A percentile compares a stretch with the other conserved stretches of the same genome.
These are phyloP conservation scores for Penicillium silybi DNA, from an alignment of 495 filamentous ascomycete genomes.

Conservation along the genomic window DNA sequence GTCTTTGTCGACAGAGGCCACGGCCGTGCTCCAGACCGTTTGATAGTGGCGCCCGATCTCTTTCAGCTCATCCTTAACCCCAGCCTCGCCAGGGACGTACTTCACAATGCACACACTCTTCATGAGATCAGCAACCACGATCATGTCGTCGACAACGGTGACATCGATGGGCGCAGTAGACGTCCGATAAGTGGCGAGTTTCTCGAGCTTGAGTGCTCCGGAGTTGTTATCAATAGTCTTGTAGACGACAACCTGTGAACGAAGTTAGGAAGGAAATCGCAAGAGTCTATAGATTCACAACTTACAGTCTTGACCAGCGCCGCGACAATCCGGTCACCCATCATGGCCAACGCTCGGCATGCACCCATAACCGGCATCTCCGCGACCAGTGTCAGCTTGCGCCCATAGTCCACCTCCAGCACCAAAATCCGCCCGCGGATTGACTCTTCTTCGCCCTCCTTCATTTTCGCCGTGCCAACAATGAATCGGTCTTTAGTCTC, in stretches of 20 bases:
- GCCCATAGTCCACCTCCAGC: slow-evolving; percentile 72
- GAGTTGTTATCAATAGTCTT: slow-evolving; percentile 45
- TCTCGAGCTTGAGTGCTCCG: slow-evolving; percentile 52
- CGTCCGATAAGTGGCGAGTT: slow-evolving; percentile 69
- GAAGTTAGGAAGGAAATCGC: slow-evolving; percentile 13
- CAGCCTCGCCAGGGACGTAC: slow-evolving; percentile 49
- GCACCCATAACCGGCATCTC: slow-evolving; percentile 65
- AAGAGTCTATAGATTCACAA: not conserved
- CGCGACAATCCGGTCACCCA: slow-evolving; percentile 76
- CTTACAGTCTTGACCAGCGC: slow-evolving; percentile 81
- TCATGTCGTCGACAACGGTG: slow-evolving; percentile 61
- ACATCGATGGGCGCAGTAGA: slow-evolving; percentile 84
- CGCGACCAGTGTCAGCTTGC: slow-evolving; percentile 62
- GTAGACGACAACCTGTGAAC: slow-evolving; percentile 53
- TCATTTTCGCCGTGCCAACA: slow-evolving; percentile 77
- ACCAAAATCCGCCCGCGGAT: slow-evolving; percentile 76
- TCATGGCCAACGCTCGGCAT: slow-evolving; percentile 71
- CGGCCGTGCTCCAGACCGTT: slow-evolving; percentile 75
- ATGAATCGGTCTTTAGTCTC: slow-evolving; percentile 72
- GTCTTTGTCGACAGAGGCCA: slow-evolving; percentile 66
- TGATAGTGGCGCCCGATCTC: slow-evolving; percentile 81
- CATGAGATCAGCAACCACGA: slow-evolving; percentile 90
- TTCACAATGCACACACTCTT: slow-evolving; percentile 80
- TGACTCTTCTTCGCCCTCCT: slow-evolving; percentile 50
- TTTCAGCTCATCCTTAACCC: slow-evolving; percentile 46